Percentiles rank a stretch among this genome's conserved stretches.
These are phyloP conservation scores for Pseudogymnoascus sp. DNA, from an alignment of 2,329 filamentous ascomycete genomes.

Conservation along the genomic window DNA sequence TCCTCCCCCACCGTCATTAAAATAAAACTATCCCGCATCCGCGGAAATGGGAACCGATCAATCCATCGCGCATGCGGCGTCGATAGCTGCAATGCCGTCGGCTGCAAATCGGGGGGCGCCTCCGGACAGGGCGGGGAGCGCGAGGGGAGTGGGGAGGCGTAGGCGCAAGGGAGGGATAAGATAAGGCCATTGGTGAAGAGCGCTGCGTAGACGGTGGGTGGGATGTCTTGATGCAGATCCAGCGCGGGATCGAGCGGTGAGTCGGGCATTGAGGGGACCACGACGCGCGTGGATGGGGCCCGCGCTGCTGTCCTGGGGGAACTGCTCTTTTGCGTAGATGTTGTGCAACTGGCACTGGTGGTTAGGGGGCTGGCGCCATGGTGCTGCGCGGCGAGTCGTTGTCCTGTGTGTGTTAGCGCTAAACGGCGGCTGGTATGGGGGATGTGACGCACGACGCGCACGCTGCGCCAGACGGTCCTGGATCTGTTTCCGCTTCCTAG, in stretches of 20 bases:
- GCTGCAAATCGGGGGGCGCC: slow-evolving; percentile 11
- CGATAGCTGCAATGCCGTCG: slow-evolving; percentile 11
- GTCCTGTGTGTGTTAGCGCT: neutral
- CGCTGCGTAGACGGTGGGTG: slow-evolving; percentile 13
- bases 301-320: neutral
- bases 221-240: neutral
- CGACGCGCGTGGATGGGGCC: neutral
- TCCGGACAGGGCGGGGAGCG: neutral
- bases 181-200: slow-evolving; percentile 16
- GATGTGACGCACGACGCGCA: slow-evolving; percentile 16
- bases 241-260: neutral
- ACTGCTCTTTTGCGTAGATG: neutral
- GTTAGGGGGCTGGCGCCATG: neutral
- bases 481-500: slow-evolving; percentile 18
- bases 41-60: slow-evolving; percentile 15
- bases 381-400: neutral
- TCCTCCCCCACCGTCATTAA: neutral
- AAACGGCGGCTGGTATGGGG: neutral
- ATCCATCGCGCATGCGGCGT: slow-evolving; percentile 15
- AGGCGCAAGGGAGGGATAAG: slow-evolving; percentile 13
- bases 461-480: slow-evolving; percentile 18
- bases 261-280: neutral
- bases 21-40: slow-evolving; percentile 15
- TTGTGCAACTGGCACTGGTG: neutral
- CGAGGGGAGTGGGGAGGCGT: slow-evolving; percentile 5